phyloP scores from a whole-genome alignment of 441 rosid genomes.

The Gossypium aridum region DNA sequence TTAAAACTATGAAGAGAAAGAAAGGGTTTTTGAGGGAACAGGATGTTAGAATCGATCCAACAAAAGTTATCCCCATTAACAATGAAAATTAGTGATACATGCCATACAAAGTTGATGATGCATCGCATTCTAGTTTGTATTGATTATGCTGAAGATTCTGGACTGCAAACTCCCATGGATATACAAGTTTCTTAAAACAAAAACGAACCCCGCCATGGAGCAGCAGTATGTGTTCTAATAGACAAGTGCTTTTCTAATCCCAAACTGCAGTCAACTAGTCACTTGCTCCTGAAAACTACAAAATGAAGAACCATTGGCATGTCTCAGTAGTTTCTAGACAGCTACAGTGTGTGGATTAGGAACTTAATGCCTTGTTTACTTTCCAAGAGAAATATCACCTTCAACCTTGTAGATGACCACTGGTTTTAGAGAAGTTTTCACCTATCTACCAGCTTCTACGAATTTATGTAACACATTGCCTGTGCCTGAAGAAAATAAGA shows the following conservation, averaged over 20 bases:
- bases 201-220: neutral
- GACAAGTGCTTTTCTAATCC: neutral
- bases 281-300: neutral
- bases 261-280: neutral
- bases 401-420: neutral
- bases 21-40: neutral
- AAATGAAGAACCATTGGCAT: too few species aligned
- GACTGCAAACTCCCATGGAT: neutral
- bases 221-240: neutral
- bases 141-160: neutral
- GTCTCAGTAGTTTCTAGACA: too few species aligned
- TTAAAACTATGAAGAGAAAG: too few species aligned
- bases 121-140: neutral
- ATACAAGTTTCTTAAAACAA: neutral
- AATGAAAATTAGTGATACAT: neutral
- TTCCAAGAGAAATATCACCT: slow-evolving; percentile 2
- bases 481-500: slow-evolving; percentile 81
- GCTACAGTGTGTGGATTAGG: neutral
- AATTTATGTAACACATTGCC: slow-evolving; percentile 74
- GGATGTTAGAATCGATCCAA: neutral
- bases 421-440: neutral
- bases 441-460: slow-evolving; percentile 21
- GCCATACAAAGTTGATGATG: neutral
- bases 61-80: neutral
- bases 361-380: neutral